A percentile compares a stretch with the other conserved stretches of the same genome.
Evolutionary conservation across 2,329 filamentous ascomycete genomes (phyloP).

Genomic region (Colletotrichum destructivum): DNA sequence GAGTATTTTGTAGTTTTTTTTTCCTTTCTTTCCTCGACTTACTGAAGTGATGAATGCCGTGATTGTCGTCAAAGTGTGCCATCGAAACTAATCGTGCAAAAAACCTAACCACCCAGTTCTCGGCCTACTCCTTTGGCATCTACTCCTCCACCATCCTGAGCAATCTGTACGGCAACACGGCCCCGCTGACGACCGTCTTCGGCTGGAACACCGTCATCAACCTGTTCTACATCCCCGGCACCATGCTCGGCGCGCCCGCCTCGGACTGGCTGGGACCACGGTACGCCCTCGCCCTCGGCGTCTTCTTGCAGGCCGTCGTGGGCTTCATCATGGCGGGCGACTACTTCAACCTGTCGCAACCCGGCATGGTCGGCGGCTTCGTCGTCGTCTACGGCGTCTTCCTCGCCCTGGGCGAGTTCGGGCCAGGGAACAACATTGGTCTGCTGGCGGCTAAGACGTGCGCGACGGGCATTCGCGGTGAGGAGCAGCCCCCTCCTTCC

Average conservation of each 20-base stretch:
- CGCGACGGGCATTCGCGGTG: conserved; percentile 87
- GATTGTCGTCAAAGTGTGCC: neutral
- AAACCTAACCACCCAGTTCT: conserved; percentile 67
- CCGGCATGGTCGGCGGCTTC: conserved; percentile 80
- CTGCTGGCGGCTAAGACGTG: conserved; percentile 89
- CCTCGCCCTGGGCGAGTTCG: conserved; percentile 82
- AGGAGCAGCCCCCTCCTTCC: fast-evolving
- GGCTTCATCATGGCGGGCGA: conserved; percentile 92
- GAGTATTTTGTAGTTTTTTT: too few relatives aligned
- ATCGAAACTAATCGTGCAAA: neutral
- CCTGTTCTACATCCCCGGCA: conserved; percentile 89
- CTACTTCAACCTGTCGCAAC: conserved; percentile 78
- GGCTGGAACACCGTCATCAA: conserved; percentile 94
- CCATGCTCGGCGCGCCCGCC: conserved; percentile 81
- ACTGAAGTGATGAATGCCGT: neutral
- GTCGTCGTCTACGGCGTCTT: conserved; percentile 87
- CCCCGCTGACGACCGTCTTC: conserved; percentile 82
- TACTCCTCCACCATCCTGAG: conserved; percentile 84
- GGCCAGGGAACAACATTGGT: conserved; percentile 93
- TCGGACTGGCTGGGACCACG: conserved; percentile 86
- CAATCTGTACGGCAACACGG: conserved; percentile 71
- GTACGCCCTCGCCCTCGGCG: conserved; percentile 79
- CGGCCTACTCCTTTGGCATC: conserved; percentile 86
- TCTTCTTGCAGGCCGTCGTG: conserved; percentile 80
- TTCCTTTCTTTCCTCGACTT: too few relatives aligned